These are phyloP conservation scores for Inonotus obliquus DNA, from an alignment of 1,284 basidiomycete species.

Conservation along the genomic window DNA sequence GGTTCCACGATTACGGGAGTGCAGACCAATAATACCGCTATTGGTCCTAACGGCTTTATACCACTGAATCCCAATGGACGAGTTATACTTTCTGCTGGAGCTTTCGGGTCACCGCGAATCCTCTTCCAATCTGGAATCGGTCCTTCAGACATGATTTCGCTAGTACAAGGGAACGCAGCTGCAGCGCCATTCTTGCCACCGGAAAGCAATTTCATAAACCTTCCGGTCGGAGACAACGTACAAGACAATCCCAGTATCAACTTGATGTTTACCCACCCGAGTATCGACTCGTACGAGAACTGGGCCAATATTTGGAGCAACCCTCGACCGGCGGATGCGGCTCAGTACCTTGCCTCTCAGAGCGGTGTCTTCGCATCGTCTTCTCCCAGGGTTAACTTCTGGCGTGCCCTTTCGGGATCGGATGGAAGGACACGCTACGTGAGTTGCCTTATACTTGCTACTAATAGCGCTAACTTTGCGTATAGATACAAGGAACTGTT, in stretches of 20 bases:
- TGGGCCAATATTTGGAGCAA: constrained; percentile 53
- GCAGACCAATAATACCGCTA: constrained; percentile 51
- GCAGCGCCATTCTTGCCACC: constrained; percentile 47
- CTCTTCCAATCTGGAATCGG: constrained; percentile 64
- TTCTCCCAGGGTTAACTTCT: constrained; percentile 63
- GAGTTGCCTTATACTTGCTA: constrained; percentile 19
- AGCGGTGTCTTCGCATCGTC: constrained; percentile 54
- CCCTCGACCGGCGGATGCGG: constrained; percentile 50
- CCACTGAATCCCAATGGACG: constrained; percentile 53
- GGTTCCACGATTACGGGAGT: constrained; percentile 55
- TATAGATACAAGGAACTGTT: constrained; percentile 56
- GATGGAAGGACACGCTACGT: constrained; percentile 49
- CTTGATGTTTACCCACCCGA: constrained; percentile 60
- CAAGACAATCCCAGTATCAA: constrained; percentile 62
- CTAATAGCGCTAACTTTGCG: neutral
- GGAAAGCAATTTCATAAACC: constrained; percentile 47
- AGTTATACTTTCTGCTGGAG: constrained; percentile 54
- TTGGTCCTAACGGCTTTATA: constrained; percentile 50
- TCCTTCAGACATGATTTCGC: constrained; percentile 51
- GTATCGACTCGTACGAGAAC: constrained; percentile 59
- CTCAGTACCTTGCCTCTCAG: constrained; percentile 46
- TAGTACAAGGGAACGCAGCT: constrained; percentile 43
- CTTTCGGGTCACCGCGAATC: constrained; percentile 52
- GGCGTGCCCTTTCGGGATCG: constrained; percentile 45
- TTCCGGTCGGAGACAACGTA: constrained; percentile 52